Evolutionary conservation across 2,329 filamentous ascomycete species (phyloP).

Genomic region (Curvularia eragrostidis): DNA sequence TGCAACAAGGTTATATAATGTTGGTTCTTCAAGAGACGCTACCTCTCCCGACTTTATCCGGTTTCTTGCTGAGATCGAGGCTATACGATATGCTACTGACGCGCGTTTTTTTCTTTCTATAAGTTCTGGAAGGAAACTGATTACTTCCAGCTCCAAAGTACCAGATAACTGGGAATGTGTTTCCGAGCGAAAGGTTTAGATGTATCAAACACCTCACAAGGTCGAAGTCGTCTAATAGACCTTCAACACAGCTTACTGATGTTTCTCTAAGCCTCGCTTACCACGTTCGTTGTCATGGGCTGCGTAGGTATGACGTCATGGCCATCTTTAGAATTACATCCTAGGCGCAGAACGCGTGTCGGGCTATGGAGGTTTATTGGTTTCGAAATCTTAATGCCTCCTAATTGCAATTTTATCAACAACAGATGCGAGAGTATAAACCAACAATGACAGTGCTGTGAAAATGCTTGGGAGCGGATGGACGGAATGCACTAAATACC

Average conservation of each 20-base stretch:
- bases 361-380: background rate
- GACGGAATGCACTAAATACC: background rate
- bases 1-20: background rate
- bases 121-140: background rate
- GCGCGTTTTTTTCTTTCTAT: background rate
- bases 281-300: background rate
- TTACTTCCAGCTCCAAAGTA: background rate
- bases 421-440: background rate
- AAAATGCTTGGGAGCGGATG: background rate
- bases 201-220: background rate
- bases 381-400: background rate
- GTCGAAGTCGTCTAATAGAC: background rate
- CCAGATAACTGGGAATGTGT: background rate
- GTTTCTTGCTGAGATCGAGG: background rate
- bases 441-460: background rate
- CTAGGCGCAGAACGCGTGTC: background rate
- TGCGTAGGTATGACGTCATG: background rate
- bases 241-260: background rate
- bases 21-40: background rate
- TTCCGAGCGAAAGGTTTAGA: background rate
- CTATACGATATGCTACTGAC: background rate
- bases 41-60: background rate
- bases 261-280: background rate
- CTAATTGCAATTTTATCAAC: background rate
- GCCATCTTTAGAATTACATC: background rate